phyloP scores from a whole-genome alignment of 2,329 filamentous ascomycete species.

The Fusarium sp. region DNA sequence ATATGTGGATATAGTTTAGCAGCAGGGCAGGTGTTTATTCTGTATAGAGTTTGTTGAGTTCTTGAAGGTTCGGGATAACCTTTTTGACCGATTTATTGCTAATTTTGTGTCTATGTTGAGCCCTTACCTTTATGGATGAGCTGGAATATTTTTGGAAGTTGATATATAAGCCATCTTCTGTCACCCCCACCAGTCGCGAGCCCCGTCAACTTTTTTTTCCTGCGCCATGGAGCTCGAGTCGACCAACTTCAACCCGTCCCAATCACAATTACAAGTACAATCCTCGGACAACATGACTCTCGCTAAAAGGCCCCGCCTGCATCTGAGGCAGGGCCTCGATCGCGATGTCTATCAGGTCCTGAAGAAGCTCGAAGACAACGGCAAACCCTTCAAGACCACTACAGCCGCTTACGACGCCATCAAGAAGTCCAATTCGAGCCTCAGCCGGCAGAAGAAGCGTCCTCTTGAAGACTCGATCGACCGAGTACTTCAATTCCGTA shows the following conservation, averaged over 20 bases:
- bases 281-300: slow-evolving; percentile 25
- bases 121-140: no score
- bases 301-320: slow-evolving; percentile 20
- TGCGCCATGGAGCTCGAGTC: background rate
- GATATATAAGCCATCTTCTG: no score
- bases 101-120: no score
- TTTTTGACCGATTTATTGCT: no score
- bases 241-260: background rate
- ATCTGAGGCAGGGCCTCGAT: slow-evolving; percentile 58
- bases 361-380: slow-evolving; percentile 74
- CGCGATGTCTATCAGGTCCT: slow-evolving; percentile 82
- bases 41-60: no score
- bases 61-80: no score
- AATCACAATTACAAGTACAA: background rate
- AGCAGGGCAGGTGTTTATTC: no score
- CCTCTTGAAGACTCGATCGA: slow-evolving; percentile 87
- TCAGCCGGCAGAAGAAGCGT: slow-evolving; percentile 83
- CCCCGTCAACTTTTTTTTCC: slow-evolving; percentile 3
- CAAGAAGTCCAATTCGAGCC: slow-evolving; percentile 83
- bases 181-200: background rate
- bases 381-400: slow-evolving; percentile 59
- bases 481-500: slow-evolving; percentile 77
- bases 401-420: slow-evolving; percentile 79
- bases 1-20: no score
- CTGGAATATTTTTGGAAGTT: no score